phyloP scores from a whole-genome alignment of 495 filamentous ascomycete genomes.

The Penicillium atrosanguineum region DNA sequence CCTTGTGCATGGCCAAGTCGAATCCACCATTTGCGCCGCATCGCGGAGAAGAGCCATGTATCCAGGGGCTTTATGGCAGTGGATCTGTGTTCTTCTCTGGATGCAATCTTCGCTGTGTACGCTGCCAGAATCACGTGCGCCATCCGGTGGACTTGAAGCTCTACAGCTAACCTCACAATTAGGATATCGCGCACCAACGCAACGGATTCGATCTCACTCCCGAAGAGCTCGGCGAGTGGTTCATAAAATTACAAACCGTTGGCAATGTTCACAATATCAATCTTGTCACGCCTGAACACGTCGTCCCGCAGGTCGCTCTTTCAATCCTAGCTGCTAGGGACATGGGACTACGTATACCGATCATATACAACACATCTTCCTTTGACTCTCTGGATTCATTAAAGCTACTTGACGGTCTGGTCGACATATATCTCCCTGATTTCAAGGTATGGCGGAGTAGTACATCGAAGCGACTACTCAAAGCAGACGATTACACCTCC shows the following conservation, averaged over 20 bases:
- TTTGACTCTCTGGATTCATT: conserved; percentile 70
- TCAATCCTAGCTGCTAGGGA: conserved; percentile 66
- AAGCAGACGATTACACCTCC: conserved; percentile 66
- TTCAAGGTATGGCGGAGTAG: conserved; percentile 70
- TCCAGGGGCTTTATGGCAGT: conserved; percentile 71
- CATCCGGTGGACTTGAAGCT: neutral
- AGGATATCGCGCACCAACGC: conserved; percentile 69
- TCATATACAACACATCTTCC: conserved; percentile 76
- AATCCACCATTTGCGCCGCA: conserved; percentile 53
- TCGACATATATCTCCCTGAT: conserved; percentile 77
- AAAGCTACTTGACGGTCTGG: conserved; percentile 65
- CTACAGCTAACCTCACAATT: neutral
- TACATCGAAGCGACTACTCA: conserved; percentile 66
- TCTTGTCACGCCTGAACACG: conserved; percentile 72
- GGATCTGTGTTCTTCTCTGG: conserved; percentile 74
- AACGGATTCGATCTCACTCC: conserved; percentile 75
- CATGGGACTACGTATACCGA: conserved; percentile 62
- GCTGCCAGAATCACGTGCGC: conserved; percentile 71
- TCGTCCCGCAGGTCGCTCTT: conserved; percentile 73
- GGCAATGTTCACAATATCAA: conserved; percentile 79
- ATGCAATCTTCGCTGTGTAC: conserved; percentile 74
- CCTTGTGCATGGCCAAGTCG: neutral
- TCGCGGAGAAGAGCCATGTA: conserved; percentile 61
- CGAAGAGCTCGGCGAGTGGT: conserved; percentile 73
- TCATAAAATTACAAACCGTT: conserved; percentile 65